Base-by-base conservation (phyloP, 1,139 yeast genomes). In the Hyphopichia wangnamkhiaoensis region DNA sequence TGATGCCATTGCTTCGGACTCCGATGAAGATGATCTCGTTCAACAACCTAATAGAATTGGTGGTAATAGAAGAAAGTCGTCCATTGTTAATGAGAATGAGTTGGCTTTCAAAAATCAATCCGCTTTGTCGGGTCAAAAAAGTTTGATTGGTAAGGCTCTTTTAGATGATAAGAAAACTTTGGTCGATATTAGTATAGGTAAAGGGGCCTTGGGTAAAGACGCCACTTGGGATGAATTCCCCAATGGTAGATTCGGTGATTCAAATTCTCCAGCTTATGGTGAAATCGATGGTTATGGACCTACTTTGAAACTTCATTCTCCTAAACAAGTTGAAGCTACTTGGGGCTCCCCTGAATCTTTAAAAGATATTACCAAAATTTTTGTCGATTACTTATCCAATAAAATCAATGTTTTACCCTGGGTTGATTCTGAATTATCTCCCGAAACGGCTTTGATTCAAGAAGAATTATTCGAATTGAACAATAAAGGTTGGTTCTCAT, bases 201-300 rank as follows among this genome's bases (percentile, higher is more conserved):
- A 85, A 48, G 96, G 96, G 32, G 79, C 86, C 2, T 59, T 88
- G 33, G 96, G 96, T 19, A 81, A 91, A 49, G 95, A 88, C 61
- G 97, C 96, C 8, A 88, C 94, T 2, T 93, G 98, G 98, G 98
- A 93, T 68, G 98, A 93, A 56, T 93, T 89, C 62, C 95, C 98
- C 14, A 93, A 93, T 58, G 98, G 98, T 54, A 79, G 98, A 65
- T 93, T 90, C 61, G 97, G 98, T 63, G 97, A 94, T 63, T 89
- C 98, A 0, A 76, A 95, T 51, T 90, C 98, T 25, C 98, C 98
- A 5, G 93, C 98, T 0, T 93, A 86, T 63, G 98, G 98, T 66
- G 97, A 91, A 62, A 87, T 91, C 54, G 97, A 91, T 58, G 98
- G 98, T 25, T 93, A 93, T 61, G 98, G 98, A 1, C 96, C 97